phyloP scores from a whole-genome alignment of 2,329 filamentous ascomycete species.

The Pseudonectria foliicola region DNA sequence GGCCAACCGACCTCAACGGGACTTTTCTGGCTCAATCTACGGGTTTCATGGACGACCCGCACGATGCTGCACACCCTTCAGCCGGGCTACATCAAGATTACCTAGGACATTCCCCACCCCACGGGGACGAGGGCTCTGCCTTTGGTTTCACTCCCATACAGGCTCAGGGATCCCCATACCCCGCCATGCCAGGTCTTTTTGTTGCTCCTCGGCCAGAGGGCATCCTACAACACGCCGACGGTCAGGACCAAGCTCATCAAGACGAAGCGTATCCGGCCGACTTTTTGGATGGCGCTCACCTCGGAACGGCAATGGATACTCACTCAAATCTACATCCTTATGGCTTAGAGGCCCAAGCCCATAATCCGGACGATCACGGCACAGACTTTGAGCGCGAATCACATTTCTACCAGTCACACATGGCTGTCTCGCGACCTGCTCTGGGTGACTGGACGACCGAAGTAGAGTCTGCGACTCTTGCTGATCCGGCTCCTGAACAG shows the following conservation, averaged over 20 bases:
- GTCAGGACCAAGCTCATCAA: conserved; percentile 1
- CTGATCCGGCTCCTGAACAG: neutral
- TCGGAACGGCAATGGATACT: conserved; percentile 3
- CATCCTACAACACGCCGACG: conserved; percentile 3
- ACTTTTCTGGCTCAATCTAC: conserved; percentile 4
- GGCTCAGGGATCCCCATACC: conserved; percentile 8
- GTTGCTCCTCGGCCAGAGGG: conserved; percentile 2
- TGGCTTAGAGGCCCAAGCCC: conserved; percentile 1
- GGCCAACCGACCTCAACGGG: conserved; percentile 6
- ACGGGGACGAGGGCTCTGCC: conserved; percentile 4
- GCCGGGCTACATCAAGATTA: conserved; percentile 4
- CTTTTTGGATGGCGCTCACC: conserved; percentile 12
- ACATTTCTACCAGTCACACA: conserved; percentile 7
- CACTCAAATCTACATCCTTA: conserved; percentile 9
- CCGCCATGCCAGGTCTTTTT: conserved; percentile 10
- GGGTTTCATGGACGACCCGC: conserved; percentile 6
- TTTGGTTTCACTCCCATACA: conserved; percentile 14
- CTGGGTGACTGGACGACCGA: neutral
- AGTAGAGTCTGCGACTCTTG: neutral
- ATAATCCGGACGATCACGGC: neutral
- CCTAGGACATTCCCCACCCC: conserved; percentile 7
- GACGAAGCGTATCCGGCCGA: conserved; percentile 15
- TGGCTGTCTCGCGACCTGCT: neutral
- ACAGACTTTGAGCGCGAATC: conserved; percentile 7
- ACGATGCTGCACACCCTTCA: conserved; percentile 1